Evolutionary conservation across 1,284 basidiomycete species (phyloP), one percentile per base, ranked within the genome.

Genomic region (Ganoderma meredithae): DNA sequence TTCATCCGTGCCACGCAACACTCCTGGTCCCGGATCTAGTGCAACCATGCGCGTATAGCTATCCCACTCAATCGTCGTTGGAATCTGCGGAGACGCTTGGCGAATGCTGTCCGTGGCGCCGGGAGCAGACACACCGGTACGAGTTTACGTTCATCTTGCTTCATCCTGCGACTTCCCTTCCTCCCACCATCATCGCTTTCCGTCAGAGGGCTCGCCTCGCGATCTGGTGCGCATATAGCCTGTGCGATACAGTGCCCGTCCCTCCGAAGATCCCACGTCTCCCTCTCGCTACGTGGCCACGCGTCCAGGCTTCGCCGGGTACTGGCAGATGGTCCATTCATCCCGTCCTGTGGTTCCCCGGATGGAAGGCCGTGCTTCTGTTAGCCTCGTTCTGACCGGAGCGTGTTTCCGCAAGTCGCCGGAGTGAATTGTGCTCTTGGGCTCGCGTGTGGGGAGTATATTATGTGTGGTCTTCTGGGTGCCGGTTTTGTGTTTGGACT

Each of bases 271-370:
- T 55, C 52, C 27, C 31, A 10, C 17, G 15, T 55, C 52, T 7
- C 52, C 22, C 10, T 52, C 22, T 27, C 47, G 10, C 22, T 13
- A 25, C 22, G 47, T 13, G 10, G 22, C 47, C 22, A 52, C 47
- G 47, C 22, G 12, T 52, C 47, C 22, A 25, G 22, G 22, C 22
- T 25, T n/a, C 22, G 25, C 22, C 25, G 12, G 47, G 10, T 15
- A 31, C 27, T 55, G 52, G 27, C 52, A 55, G 52, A 55, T 55
- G 13, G 31, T 55, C 52, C 52, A 55, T 55, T 33, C 52, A 25
- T 55, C 52, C 25, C 2, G 17, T 31, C 52, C 31, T 55, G 52
- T 55, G 52, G 15, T 39, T 39, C 52, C 31, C 52, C 52, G 52
- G 27, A 33, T 8, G 52, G 22, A 55, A 19, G 52, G 2, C 8